Evolutionary conservation across 2,329 filamentous ascomycete species (phyloP), one percentile per base, ranked within the genome.

Genomic region (Samsoniella hepiali): DNA sequence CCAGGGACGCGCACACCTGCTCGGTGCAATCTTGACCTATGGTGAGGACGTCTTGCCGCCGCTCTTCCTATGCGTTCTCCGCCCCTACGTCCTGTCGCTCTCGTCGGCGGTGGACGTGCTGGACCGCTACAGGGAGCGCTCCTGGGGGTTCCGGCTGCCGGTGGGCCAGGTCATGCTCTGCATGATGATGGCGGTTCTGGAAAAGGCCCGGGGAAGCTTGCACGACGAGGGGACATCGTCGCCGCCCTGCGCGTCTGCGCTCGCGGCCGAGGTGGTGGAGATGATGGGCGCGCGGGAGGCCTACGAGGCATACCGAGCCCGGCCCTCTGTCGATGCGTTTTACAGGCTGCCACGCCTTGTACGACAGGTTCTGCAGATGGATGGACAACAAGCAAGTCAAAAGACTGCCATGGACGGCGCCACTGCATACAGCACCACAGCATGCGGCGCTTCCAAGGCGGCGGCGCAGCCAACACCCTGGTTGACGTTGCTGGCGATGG

Each of bases 81-180:
- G 51, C 2, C 51, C 51, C 2, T 54, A 27, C n/a, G 32, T 54
- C 17, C n/a, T 54, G n/a, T 32, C 51, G 9, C 38, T 17, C 32
- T 54, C 51, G 17, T 38, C 51, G 2, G 1, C 27, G 0, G 51
- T 38, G 1, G 51, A 54, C n/a, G 51, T 54, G n/a, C 32, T 54
- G 51, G 51, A 54, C 15, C 51, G 51, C 32, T 54, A 54, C 51
- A 3, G 51, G 8, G 51, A 54, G 51, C 51, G 51, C 51, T 54
- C 51, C 5, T 54, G 51, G 51, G 51, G 51, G 3, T 8, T 54
- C 6, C 34, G 51, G n/a, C 34, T 54, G n/a, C 51, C 51, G 5
- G 51, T 54, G 51, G 32, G 51, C 32, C 27, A 31, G 11, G 10
- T 6, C 51, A 54, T 34, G 8, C 51, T 54, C 51, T 36, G 51